Base-by-base conservation (phyloP, 1,284 basidiomycete genomes). In the Cutaneotrichosporon curvatum region DNA sequence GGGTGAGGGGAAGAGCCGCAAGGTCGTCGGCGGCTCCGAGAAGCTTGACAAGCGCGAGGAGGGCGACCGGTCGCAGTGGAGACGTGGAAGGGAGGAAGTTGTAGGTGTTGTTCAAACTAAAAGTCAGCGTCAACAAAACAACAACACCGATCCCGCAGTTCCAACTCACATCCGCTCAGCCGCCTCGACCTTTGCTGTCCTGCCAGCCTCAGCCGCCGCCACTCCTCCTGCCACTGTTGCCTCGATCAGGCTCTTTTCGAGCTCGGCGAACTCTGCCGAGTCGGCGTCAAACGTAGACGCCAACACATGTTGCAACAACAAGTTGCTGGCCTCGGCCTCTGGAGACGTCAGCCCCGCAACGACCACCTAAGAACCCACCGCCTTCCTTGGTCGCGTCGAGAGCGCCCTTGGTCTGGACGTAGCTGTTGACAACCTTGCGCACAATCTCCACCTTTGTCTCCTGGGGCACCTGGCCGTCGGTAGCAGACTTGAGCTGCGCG, bases 71-170 rank as follows among this genome's bases (percentile, higher is more conserved):
- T 22, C 87, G 81, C 45, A 85, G 74, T 11, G 81, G 63, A 6
- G 87, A 89, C 35, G 73, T 74, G 45, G 81, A 76, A 20, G 87
- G 84, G 19, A 85, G 75, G 16, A 82, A 78, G 68, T 94, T 92
- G 80, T 91, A 92, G 30, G 90, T 73, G 70, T 90, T 91, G 43
- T 86, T 84, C 25, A 94, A 73, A 63, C 89, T 91, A 57, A 10
- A n/a, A 33, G 15, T 47, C 46, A 40, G 23, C 39, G 23, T 12
- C 18, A 23, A n/a, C n/a, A n/a, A n/a, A n/a, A n/a, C n/a, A n/a
- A n/a, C n/a, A n/a, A n/a, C n/a, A n/a, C n/a, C n/a, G n/a, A n/a
- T n/a, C n/a, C n/a, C n/a, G n/a, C 7, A 15, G 21, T 25, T 31
- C 15, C 22, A 16, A 60, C 68, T 62, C 48, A 72, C 70, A 72